These are phyloP conservation scores for Mycena sanguinolenta DNA, from an alignment of 768 basidiomycete genomes.

Conservation along the genomic window DNA sequence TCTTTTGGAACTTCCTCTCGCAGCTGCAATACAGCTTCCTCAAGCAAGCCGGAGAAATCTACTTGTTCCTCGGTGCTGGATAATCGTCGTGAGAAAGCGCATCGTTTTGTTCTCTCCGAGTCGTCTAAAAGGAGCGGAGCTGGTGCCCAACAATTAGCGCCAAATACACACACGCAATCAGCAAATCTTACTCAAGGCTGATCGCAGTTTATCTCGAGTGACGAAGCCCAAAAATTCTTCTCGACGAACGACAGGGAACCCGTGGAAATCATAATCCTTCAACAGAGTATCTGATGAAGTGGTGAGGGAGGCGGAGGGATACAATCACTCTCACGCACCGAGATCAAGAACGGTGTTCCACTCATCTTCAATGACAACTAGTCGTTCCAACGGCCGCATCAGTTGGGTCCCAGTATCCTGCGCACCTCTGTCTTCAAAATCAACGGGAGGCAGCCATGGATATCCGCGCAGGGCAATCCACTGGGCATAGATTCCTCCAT, in stretches of 20 bases:
- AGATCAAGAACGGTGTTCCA: conserved; percentile 63
- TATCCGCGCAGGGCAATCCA: conserved; percentile 82
- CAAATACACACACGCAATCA: background rate
- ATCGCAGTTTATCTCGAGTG: conserved; percentile 65
- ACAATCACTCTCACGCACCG: conserved; percentile 43
- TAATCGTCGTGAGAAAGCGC: conserved; percentile 55
- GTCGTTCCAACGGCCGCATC: conserved; percentile 66
- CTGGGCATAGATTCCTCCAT: conserved; percentile 73
- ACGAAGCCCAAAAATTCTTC: conserved; percentile 71
- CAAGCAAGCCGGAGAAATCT: conserved; percentile 56
- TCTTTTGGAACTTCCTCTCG: conserved; percentile 80
- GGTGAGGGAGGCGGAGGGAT: background rate
- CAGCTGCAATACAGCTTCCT: conserved; percentile 70
- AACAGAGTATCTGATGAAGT: conserved; percentile 55
- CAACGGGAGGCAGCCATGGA: conserved; percentile 76
- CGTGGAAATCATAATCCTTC: conserved; percentile 62
- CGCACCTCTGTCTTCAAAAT: conserved; percentile 71
- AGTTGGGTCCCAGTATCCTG: conserved; percentile 67
- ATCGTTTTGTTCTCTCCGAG: conserved; percentile 49
- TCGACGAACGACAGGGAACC: conserved; percentile 73
- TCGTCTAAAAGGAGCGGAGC: conserved; percentile 47
- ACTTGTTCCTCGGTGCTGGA: conserved; percentile 46
- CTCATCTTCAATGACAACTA: conserved; percentile 68
- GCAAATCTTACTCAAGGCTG: conserved; percentile 49
- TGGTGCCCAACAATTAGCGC: conserved; percentile 4